Base-by-base conservation (phyloP, 2,329 filamentous ascomycete genomes). In the Epichloe elymi region DNA sequence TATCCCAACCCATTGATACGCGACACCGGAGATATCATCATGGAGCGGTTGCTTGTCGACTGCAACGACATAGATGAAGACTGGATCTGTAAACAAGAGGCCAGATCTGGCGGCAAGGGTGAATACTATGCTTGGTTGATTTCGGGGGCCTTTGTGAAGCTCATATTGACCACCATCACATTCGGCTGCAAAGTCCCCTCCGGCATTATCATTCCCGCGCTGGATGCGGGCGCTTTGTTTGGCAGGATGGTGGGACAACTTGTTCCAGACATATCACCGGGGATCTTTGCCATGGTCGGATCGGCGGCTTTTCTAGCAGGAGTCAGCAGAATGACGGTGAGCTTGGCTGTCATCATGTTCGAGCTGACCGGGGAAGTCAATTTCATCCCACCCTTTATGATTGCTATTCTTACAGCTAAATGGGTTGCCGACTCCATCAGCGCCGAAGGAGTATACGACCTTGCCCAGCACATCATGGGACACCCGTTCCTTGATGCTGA, bases 281-380 rank as follows among this genome's bases (percentile, higher is more conserved):
- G 78, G 2, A 78, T 80, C 49, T 80, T 80, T 60, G 78, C 78
- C 50, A 78, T 81, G 74, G 76, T 81, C 10, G 78, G 76, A 1
- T 72, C 77, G 0, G 75, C 74, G 3, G 76, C 76, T 0, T 80
- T 80, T 58, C 70, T 81, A 0, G 77, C 76, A 1, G 78, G 78
- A 5, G 75, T 80, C 2, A 74, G 71, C 11, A 67, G 78, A 38
- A 80, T 80, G 76, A 80, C 77, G 0, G 73, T 80, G 10, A 75
- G 72, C 2, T 67, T 81, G 6, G 72, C 73, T 8, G 78, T 80
- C 39, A 78, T 80, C 61, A 80, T 80, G 76, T 80, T 80, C 60
- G 76, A 78, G 59, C 67, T 81, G 7, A 80, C 77, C 0, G 77
- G 78, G 39, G 75, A 79, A 56, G 69, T 80, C 7, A 72, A 76